Base-by-base conservation (phyloP, 2,329 filamentous ascomycete genomes). In the Rhynchosporium agropyri region DNA sequence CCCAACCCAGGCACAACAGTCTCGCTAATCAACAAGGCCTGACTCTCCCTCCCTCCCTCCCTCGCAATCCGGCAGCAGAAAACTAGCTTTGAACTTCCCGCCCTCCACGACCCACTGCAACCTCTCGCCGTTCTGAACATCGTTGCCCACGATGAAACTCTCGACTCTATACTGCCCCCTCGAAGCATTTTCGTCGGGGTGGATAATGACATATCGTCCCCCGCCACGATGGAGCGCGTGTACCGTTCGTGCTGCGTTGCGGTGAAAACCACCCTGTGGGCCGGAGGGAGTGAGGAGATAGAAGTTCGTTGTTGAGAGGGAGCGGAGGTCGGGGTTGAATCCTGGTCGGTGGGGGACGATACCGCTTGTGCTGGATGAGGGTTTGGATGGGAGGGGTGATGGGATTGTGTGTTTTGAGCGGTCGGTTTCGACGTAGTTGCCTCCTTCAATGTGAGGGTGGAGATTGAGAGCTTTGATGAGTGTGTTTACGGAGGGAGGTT, bases 61-160 rank as follows among this genome's bases (percentile, higher is more conserved):
- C 49, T 75, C 75, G 9, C 71, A 73, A 58, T 81, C 79, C 1
- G 80, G 78, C 38, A 88, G 73, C 62, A 90, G 70, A 73, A 82
- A 89, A 69, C 81, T 87, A 10, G 82, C 83, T 75, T 90, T 90
- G 72, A 82, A 90, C 73, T 85, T 84, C 4, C 84, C 86, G 0
- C 87, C 87, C 59, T 88, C 85, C 7, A 91, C 87, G 64, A 89
- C 78, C 87, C 87, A 90, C 73, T 89, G 85, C 70, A 88, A 67
- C 72, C 73, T 82, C 77, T 90, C 88, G 0, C 86, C 87, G 0
- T 71, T 74, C 3, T 76, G 77, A 4, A 89, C 76, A 71, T 87
- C 76, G 12, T 77, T 78, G 0, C 87, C 88, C 0, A 90, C 88
- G 3, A 86, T 74, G 68, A 88, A 90, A 6, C 79, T 83, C 75